Evolutionary conservation across 75 land plant genomes (phyloP), one percentile per base, ranked within the genome.

Genomic region (Adiantum capillusveneris): DNA sequence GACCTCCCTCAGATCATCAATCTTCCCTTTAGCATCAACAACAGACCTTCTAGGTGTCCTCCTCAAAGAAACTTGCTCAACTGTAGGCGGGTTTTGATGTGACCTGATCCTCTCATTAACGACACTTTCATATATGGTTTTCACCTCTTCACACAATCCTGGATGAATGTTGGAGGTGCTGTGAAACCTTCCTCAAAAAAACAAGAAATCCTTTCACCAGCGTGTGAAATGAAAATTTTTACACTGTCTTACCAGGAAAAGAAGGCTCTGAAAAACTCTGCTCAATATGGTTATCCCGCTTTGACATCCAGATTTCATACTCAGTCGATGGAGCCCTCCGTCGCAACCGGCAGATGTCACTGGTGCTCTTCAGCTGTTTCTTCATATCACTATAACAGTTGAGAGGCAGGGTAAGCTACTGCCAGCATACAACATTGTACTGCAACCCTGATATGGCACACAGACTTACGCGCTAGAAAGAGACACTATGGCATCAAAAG

Each of bases 301-400:
- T 65, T 59, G 79, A 78, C 71, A 72, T 67, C 77, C 81, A 81
- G 36, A 93, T 75, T 64, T 93, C 98, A 67, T 52, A 63, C 7
- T 66, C 74, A 17, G 90, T 89, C 51, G 84, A 85, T 51, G 98
- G 98, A 60, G 90, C 95, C 55, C 85, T 93, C 60, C 78, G 82
- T 24, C 98, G 78, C 16, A 85, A 63, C 13, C 98, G 84, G 18
- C 98, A 87, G 46, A 93, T 85, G 44, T 88, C 90, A 62, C 76
- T 83, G 57, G 98, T 89, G 44, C 62, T 81, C 42, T 66, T 71
- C 56, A 93, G 63, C 62, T 93, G 98, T 52, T 83, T 78, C 29
- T 90, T 75, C 65, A 93, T 93, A 25, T 46, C 58, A 44, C 75
- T 72, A 30, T 39, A 26, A 17, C 5, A 17, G 14, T 2, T 20